Evolutionary conservation across 176 grass and related monocot genomes (phyloP).

Genomic region (Aechmea fasciata): DNA sequence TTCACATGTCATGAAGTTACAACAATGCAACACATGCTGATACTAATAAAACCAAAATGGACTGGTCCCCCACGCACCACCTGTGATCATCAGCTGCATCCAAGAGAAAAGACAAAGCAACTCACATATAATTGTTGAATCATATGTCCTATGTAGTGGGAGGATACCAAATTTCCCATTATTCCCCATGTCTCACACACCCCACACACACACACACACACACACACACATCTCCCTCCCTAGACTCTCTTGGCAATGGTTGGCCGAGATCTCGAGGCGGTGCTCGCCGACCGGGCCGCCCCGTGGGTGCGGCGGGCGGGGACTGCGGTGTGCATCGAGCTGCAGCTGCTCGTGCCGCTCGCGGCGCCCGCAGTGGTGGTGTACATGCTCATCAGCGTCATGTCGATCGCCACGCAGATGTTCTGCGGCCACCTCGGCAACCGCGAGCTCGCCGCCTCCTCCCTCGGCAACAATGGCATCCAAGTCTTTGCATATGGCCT

Average conservation of each 20-base stretch:
- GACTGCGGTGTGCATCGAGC: conserved; percentile 27
- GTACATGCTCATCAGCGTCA: conserved; percentile 57
- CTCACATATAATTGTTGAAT: too few relatives aligned
- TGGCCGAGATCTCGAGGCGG: conserved; percentile 31
- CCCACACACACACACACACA: too few relatives aligned
- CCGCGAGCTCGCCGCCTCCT: conserved; percentile 65
- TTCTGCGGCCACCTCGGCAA: conserved; percentile 65
- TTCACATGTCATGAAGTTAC: too few relatives aligned
- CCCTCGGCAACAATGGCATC: conserved; percentile 74
- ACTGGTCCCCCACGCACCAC: too few relatives aligned
- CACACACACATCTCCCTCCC: not conserved
- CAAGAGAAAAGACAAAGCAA: too few relatives aligned
- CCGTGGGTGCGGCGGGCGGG: conserved; percentile 9
- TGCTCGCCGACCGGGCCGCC: conserved; percentile 25
- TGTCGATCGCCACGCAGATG: conserved; percentile 56
- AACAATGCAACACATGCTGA: too few relatives aligned
- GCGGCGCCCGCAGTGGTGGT: conserved; percentile 47
- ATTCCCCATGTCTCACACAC: too few relatives aligned
- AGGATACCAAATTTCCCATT: too few relatives aligned
- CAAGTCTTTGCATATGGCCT: conserved; percentile 69
- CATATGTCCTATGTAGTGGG: too few relatives aligned
- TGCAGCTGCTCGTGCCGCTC: conserved; percentile 35
- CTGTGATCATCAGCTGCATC: too few relatives aligned
- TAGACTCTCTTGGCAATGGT: not conserved
- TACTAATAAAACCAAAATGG: too few relatives aligned